phyloP scores from a whole-genome alignment of 2,329 filamentous ascomycete genomes.

The Aaosphaeria pasadenensis region DNA sequence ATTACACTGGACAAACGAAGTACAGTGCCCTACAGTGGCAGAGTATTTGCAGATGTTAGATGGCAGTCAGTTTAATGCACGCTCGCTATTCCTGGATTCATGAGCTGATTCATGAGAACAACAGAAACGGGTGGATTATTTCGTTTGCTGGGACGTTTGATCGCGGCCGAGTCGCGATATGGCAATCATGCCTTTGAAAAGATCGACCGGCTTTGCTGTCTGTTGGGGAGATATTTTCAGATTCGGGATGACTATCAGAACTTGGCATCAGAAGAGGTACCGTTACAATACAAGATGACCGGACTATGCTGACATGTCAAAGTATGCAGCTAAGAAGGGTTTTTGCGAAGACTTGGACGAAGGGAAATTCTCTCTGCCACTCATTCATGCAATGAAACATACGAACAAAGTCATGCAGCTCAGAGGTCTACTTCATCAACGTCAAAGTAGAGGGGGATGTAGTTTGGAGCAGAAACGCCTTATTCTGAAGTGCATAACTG shows the following conservation, averaged over 20 bases:
- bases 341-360: conserved; percentile 90
- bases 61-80: background rate
- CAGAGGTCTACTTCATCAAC: background rate
- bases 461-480: background rate
- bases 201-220: background rate
- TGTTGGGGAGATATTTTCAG: conserved; percentile 80
- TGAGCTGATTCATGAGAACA: conserved; percentile 41
- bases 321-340: conserved; percentile 81
- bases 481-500: background rate
- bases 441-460: background rate
- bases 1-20: background rate
- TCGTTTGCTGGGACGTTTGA: conserved; percentile 74
- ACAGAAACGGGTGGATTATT: conserved; percentile 81
- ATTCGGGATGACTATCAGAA: conserved; percentile 91
- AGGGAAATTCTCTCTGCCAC: conserved; percentile 90
- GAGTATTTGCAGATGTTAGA: conserved; percentile 3
- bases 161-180: too few species aligned
- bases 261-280: conserved; percentile 45
- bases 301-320: conserved; percentile 5
- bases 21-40: background rate
- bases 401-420: background rate
- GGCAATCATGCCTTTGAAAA: background rate
- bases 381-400: conserved; percentile 60
- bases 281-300: too few species aligned
- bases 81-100: background rate